These are phyloP conservation scores for Aureobasidium subglaciale DNA, from an alignment of 2,329 filamentous ascomycete species.

Conservation along the genomic window DNA sequence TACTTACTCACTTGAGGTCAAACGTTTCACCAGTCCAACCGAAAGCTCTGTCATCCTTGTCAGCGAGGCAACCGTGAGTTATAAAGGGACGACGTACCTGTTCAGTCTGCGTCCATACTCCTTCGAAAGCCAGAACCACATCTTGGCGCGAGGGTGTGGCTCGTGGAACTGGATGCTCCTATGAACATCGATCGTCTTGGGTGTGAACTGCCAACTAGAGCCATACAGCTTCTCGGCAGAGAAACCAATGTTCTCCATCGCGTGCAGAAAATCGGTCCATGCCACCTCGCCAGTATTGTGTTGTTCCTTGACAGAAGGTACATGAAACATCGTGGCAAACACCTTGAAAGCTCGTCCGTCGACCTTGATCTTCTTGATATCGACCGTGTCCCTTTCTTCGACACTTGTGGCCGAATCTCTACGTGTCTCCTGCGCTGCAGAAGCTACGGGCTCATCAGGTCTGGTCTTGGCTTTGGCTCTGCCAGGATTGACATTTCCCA, in stretches of 20 bases:
- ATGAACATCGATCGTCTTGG: slow-evolving; percentile 34
- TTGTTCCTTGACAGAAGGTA: slow-evolving; percentile 23
- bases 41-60: slow-evolving; percentile 17
- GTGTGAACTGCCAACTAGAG: slow-evolving; percentile 54
- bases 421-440: not conserved
- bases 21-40: slow-evolving; percentile 24
- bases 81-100: slow-evolving; percentile 35
- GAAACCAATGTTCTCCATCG: slow-evolving; percentile 47
- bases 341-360: slow-evolving; percentile 30
- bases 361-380: slow-evolving; percentile 14
- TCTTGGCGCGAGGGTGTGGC: slow-evolving; percentile 49
- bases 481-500: slow-evolving; percentile 14
- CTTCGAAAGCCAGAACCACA: slow-evolving; percentile 42
- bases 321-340: slow-evolving; percentile 38
- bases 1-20: slow-evolving; percentile 17
- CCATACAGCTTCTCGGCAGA: slow-evolving; percentile 51
- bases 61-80: slow-evolving; percentile 36
- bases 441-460: not conserved
- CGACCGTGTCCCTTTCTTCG: not conserved
- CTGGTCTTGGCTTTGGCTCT: slow-evolving; percentile 24
- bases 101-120: slow-evolving; percentile 43
- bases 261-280: slow-evolving; percentile 49
- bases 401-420: not conserved
- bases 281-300: slow-evolving; percentile 42
- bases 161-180: slow-evolving; percentile 55